Percentiles rank a stretch among this genome's conserved stretches.
phyloP scores from a whole-genome alignment of 768 basidiomycete genomes.

The Trametopsis cervina region DNA sequence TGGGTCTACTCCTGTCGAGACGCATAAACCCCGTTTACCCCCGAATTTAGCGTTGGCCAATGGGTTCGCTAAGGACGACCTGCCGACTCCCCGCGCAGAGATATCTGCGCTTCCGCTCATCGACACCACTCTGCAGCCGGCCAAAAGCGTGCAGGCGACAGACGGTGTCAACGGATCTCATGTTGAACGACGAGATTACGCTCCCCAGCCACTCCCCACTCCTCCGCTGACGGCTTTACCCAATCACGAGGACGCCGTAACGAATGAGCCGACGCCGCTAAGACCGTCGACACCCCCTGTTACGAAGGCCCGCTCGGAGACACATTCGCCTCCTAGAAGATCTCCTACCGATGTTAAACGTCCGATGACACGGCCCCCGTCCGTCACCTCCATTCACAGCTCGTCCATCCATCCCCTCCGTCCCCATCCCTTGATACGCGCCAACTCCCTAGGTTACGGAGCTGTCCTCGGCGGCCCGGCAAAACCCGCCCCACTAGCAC shows the following conservation, averaged over 20 bases:
- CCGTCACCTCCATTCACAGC: conserved; percentile 47
- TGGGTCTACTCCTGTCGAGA: conserved; percentile 22
- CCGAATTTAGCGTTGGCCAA: conserved; percentile 10
- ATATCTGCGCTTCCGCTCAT: conserved; percentile 18
- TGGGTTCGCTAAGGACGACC: conserved; percentile 16
- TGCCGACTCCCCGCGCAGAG: conserved; percentile 25
- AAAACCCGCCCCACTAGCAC: conserved; percentile 46
- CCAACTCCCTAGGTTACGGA: conserved; percentile 52
- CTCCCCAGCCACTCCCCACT: not conserved
- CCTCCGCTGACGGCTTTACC: conserved; percentile 1
- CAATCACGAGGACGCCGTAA: conserved; percentile 13
- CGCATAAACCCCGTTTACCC: conserved; percentile 9
- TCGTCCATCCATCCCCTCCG: conserved; percentile 36
- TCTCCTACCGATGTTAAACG: conserved; percentile 33
- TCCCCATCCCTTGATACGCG: conserved; percentile 74
- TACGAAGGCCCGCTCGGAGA: conserved; percentile 30
- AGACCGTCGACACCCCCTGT: conserved; percentile 12
- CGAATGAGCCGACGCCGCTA: no score
- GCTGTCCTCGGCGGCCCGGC: conserved; percentile 22
- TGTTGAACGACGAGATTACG: conserved; percentile 13
- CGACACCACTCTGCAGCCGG: conserved; percentile 13
- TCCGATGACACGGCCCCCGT: conserved; percentile 51
- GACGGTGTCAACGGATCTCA: conserved; percentile 1
- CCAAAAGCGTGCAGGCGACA: not conserved
- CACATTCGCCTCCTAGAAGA: conserved; percentile 32